Base-by-base conservation (phyloP, 495 filamentous ascomycete genomes). In the Podospora pseudocomata region DNA sequence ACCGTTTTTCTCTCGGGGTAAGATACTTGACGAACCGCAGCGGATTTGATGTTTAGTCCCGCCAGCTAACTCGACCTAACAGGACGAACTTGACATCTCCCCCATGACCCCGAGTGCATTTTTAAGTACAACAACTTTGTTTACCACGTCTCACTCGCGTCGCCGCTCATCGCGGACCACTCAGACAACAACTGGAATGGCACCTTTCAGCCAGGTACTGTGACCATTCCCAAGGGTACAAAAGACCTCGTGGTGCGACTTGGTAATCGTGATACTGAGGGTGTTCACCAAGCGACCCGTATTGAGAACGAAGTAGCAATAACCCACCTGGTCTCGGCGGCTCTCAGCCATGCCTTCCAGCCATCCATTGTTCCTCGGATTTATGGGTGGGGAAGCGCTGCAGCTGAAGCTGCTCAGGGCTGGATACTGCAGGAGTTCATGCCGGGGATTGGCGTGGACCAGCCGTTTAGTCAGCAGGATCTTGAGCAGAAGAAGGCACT, bases 121-220 rank as follows among this genome's bases (percentile, higher is more conserved):
- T 78, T 76, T 71, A 77, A 77, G 63, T 77, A 75, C 73, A 79
- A 78, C 74, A 79, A 77, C 65, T 79, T 78, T 55, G 77, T 79
- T 55, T 79, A 79, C 57, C 72, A 63, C 20, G 53, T 77, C 55
- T 70, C 69, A 19, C 67, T 77, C 9, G 57, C 69, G 19, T 19
- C 34, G 26, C 66, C 66, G 9, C 58, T 65, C 0, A 18, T 58
- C 1, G 2, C 59, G 0, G 5, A 28, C 28, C 64, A 49, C 60
- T 56, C 4, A 16, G 28, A 15, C 32, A 54, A 32, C 9, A 27
- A n/a, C 34, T 5, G 27, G 30, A 44, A n/a, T 9, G 15, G 28
- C 54, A 27, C n/a, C 56, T 66, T n/a, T 11, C 53, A 53, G 19
- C 59, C 60, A 1, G 59, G 59, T 9, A 55, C 58, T 20, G 65